Percentiles rank a stretch among this genome's conserved stretches.
Evolutionary conservation across 1,284 basidiomycete genomes (phyloP).

Genomic region (Cryptococcus maquisensis): DNA sequence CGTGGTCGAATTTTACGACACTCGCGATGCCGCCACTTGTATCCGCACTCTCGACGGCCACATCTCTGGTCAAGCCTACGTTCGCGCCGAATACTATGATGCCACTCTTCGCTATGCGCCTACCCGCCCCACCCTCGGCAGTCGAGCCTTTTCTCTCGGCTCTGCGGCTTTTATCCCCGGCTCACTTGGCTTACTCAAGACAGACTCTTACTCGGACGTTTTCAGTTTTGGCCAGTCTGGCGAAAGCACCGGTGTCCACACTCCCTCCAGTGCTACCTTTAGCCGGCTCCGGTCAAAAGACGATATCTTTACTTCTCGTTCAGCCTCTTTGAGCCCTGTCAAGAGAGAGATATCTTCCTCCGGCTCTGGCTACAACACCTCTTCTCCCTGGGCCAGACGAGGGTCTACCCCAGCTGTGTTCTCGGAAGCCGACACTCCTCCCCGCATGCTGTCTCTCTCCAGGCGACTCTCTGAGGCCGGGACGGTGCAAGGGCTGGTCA

Average conservation of each 20-base stretch:
- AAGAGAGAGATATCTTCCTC: background rate
- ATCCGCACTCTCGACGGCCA: slow-evolving; percentile 21
- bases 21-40: slow-evolving; percentile 28
- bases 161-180: slow-evolving; percentile 19
- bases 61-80: slow-evolving; percentile 10
- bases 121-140: background rate
- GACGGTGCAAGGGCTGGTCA: slow-evolving; percentile 25
- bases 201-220: slow-evolving; percentile 8
- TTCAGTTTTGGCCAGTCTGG: slow-evolving; percentile 3
- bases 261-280: slow-evolving; percentile 2
- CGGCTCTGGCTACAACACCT: background rate
- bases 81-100: slow-evolving; percentile 9
- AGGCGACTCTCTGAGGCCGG: slow-evolving; percentile 20
- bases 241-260: background rate
- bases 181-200: background rate
- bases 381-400: background rate
- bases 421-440: background rate
- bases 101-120: background rate
- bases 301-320: slow-evolving; percentile 1
- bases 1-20: slow-evolving; percentile 39
- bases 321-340: slow-evolving; percentile 2
- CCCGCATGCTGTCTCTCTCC: slow-evolving; percentile 13
- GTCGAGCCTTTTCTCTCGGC: slow-evolving; percentile 14
- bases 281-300: slow-evolving; percentile 7
- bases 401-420: background rate